These are phyloP conservation scores for Boletus sp. DNA, from an alignment of 768 basidiomycete genomes.

Conservation along the genomic window DNA sequence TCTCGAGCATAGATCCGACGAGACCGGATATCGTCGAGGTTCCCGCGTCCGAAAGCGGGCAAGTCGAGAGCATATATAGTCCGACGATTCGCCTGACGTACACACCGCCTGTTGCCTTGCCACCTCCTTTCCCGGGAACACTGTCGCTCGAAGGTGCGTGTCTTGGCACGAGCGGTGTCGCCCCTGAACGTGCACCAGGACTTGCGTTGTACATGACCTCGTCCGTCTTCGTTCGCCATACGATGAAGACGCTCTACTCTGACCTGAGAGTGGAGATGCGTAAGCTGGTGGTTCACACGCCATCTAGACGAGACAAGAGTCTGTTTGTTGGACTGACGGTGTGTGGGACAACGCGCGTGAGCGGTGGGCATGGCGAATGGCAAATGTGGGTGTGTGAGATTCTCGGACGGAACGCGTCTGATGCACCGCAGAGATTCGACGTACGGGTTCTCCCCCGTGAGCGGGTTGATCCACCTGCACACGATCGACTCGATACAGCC, in stretches of 20 bases:
- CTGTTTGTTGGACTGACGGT: slow-evolving; percentile 55
- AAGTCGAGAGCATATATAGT: slow-evolving; percentile 57
- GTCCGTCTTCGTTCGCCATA: slow-evolving; percentile 66
- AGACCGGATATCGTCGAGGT: slow-evolving; percentile 31
- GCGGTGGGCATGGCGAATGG: slow-evolving; percentile 65
- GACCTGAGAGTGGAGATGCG: slow-evolving; percentile 57
- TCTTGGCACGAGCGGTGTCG: neutral
- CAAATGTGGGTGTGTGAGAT: slow-evolving; percentile 51
- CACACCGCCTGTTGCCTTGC: slow-evolving; percentile 64
- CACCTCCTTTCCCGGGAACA: slow-evolving; percentile 66
- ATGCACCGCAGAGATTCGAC: slow-evolving; percentile 54
- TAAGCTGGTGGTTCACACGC: slow-evolving; percentile 40
- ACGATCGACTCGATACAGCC: slow-evolving; percentile 75
- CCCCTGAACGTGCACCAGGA: slow-evolving; percentile 42
- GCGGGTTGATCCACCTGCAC: slow-evolving; percentile 64
- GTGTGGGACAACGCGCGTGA: slow-evolving; percentile 60
- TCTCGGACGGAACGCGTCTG: neutral
- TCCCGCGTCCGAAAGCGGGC: slow-evolving; percentile 27
- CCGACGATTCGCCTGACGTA: slow-evolving; percentile 61
- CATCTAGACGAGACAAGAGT: slow-evolving; percentile 52
- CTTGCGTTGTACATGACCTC: slow-evolving; percentile 70
- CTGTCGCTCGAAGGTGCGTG: slow-evolving; percentile 66
- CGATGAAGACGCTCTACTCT: slow-evolving; percentile 72
- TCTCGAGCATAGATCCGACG: slow-evolving; percentile 51
- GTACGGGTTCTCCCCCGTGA: slow-evolving; percentile 67